Percentiles rank a stretch among this genome's conserved stretches.
Conservation (phyloP, 768 basidiomycete genomes). For the Stropharia rugosoannulata region DNA sequence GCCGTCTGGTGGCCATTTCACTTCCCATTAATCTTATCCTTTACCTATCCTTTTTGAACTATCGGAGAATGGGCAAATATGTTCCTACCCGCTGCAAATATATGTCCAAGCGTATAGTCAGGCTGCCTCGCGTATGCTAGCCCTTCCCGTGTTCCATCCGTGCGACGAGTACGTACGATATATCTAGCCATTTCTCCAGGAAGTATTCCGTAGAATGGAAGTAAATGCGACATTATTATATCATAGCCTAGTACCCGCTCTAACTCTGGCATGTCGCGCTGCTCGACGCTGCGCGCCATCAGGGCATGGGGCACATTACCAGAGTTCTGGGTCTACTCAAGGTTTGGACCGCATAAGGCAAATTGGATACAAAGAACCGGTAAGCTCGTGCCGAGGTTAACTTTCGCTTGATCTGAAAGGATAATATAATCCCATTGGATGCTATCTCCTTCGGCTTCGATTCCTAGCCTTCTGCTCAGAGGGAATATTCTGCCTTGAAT, state of each 20-base stretch:
- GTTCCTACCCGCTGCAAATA: too few relatives aligned
- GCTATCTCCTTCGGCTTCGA: too few relatives aligned
- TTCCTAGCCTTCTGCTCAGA: background rate
- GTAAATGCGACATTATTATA: background rate
- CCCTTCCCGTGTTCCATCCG: slow-evolving; percentile 1
- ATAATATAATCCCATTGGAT: background rate
- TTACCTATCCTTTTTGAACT: too few relatives aligned
- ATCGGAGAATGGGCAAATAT: too few relatives aligned
- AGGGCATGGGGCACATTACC: slow-evolving; percentile 8
- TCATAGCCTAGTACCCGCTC: background rate
- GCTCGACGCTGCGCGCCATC: background rate
- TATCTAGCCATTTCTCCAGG: background rate
- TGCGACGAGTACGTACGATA: background rate
- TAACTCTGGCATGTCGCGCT: background rate
- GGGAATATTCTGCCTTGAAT: too few relatives aligned
- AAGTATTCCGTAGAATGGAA: slow-evolving; percentile 4
- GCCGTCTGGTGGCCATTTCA: too few relatives aligned
- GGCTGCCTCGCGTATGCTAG: too few relatives aligned
- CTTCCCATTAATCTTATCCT: too few relatives aligned
- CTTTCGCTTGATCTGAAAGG: background rate
- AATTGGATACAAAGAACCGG: slow-evolving; percentile 7
- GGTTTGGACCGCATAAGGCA: slow-evolving; percentile 3
- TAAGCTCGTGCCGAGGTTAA: slow-evolving; percentile 5
- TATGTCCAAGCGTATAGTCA: too few relatives aligned
- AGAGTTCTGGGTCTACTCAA: background rate